Conservation (phyloP, 805 yeast species). For the Candida insectalens region DNA sequence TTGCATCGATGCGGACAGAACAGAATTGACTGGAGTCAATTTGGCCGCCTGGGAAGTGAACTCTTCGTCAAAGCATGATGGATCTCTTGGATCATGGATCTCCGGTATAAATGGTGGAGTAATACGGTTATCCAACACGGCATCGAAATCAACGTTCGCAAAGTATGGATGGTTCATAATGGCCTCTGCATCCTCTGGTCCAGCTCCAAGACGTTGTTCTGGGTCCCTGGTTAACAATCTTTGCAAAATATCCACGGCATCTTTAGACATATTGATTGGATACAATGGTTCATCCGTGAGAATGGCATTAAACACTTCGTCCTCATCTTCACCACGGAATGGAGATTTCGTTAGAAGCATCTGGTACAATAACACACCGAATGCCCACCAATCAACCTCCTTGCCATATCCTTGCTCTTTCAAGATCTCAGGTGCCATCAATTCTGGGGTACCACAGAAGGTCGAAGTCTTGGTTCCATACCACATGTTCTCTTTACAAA, state of each 20-base stretch:
- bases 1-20: conserved; percentile 78
- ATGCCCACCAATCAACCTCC: conserved; percentile 99
- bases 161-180: conserved; percentile 95
- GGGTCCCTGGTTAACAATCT: conserved; percentile 89
- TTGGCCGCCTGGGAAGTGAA: conserved; percentile 93
- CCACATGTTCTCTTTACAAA: conserved; percentile 76
- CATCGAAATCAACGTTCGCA: conserved; percentile 83
- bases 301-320: conserved; percentile 94
- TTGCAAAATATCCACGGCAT: conserved; percentile 89
- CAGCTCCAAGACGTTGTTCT: conserved; percentile 69
- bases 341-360: conserved; percentile 97
- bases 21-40: conserved; percentile 87
- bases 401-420: conserved; percentile 88
- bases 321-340: conserved; percentile 80
- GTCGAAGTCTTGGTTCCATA: conserved; percentile 77
- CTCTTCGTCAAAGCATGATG: conserved; percentile 87
- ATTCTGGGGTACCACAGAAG: conserved; percentile 98
- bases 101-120: conserved; percentile 90
- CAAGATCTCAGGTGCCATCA: conserved; percentile 97
- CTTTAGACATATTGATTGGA: conserved; percentile 96
- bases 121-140: conserved; percentile 57
- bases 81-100: conserved; percentile 79
- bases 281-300: conserved; percentile 92
- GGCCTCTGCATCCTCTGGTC: conserved; percentile 83
- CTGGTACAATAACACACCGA: conserved; percentile 92